Evolutionary conservation across 2,329 filamentous ascomycete genomes (phyloP).

Genomic region (Sphaerulina populicola): DNA sequence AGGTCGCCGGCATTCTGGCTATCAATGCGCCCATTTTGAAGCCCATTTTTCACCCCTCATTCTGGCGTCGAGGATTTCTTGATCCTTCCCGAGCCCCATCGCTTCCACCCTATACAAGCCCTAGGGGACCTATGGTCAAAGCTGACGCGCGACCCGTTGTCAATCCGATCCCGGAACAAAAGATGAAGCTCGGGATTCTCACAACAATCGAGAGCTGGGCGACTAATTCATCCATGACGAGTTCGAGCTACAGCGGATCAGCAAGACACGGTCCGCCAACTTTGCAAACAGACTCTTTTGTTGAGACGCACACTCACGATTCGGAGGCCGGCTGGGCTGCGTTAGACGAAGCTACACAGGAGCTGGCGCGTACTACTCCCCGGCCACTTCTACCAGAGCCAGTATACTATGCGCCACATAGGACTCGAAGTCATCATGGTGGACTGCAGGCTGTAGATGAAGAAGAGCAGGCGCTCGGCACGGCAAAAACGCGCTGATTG

Average conservation of each 20-base stretch:
- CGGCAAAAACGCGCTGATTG: no score
- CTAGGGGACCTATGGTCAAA: background rate
- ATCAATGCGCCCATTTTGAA: conserved; percentile 32
- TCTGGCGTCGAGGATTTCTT: conserved; percentile 1
- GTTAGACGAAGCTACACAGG: background rate
- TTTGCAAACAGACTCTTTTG: background rate
- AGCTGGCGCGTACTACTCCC: background rate
- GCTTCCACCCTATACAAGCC: background rate
- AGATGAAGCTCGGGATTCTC: background rate
- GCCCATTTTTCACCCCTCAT: conserved; percentile 2
- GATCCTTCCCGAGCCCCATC: background rate
- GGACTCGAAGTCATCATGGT: background rate
- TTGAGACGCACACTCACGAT: background rate
- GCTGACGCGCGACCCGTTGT: background rate
- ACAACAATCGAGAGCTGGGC: background rate
- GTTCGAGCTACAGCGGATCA: background rate
- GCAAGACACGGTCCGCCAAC: background rate
- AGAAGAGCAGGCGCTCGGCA: background rate
- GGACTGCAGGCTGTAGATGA: background rate
- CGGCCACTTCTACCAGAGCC: background rate
- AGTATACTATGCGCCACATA: background rate
- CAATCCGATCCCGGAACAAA: background rate
- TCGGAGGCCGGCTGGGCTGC: background rate
- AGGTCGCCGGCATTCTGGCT: conserved; percentile 31
- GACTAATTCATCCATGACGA: background rate